Conservation (phyloP, 495 filamentous ascomycete species). For the Neurospora sp. region DNA sequence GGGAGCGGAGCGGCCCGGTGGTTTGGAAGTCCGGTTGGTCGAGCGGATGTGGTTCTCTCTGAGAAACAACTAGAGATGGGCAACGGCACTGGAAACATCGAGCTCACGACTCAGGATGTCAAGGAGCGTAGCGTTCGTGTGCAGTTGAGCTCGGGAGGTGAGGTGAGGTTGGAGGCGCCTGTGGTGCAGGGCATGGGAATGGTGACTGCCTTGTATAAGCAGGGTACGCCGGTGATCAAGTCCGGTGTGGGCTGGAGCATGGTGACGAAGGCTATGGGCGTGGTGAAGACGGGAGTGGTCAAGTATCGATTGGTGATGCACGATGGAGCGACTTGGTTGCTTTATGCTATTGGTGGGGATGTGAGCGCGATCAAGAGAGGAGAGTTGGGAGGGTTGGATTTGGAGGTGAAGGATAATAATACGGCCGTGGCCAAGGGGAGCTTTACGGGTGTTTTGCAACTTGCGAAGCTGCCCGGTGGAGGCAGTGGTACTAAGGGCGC, state of each 20-base stretch:
- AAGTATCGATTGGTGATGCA: slow-evolving; percentile 68
- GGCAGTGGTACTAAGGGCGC: slow-evolving; percentile 13
- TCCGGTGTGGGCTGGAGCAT: slow-evolving; percentile 63
- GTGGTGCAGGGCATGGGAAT: slow-evolving; percentile 87
- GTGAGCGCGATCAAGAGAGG: slow-evolving; percentile 1
- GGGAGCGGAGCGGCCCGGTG: slow-evolving; percentile 51
- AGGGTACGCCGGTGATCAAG: slow-evolving; percentile 58
- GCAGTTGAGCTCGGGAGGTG: slow-evolving; percentile 47
- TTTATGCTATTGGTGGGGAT: slow-evolving; percentile 52
- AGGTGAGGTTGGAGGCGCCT: slow-evolving; percentile 59
- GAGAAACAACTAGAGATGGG: slow-evolving; percentile 56
- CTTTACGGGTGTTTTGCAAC: slow-evolving; percentile 64
- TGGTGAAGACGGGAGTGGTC: slow-evolving; percentile 52
- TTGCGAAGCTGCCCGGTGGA: slow-evolving; percentile 58
- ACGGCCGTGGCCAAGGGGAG: slow-evolving; percentile 30
- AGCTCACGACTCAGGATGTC: slow-evolving; percentile 51
- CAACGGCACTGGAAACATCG: slow-evolving; percentile 23
- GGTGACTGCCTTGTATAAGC: slow-evolving; percentile 68
- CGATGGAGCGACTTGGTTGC: slow-evolving; percentile 65
- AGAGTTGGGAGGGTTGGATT: slow-evolving; percentile 17
- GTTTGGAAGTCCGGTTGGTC: slow-evolving; percentile 73
- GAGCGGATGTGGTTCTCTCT: slow-evolving; percentile 70
- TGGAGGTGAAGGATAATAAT: slow-evolving; percentile 37
- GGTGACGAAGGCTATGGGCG: slow-evolving; percentile 47
- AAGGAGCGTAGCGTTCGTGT: slow-evolving; percentile 64